Base-by-base conservation (phyloP, 306 rosid genomes). In the Fragaria vesca region DNA sequence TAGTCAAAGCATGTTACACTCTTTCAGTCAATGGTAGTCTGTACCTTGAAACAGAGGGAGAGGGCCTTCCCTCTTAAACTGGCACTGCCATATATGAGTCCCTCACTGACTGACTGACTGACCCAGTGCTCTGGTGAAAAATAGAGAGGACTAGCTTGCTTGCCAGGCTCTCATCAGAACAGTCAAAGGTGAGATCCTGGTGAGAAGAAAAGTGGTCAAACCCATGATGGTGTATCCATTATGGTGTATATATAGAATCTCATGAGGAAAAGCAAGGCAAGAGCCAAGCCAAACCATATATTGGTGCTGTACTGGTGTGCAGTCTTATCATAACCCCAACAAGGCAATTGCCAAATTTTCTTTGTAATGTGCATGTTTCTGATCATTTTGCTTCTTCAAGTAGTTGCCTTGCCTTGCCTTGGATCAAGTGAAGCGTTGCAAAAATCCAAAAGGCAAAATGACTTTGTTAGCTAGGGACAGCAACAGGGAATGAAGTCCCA, bases 171-270 rank as follows among this genome's bases (percentile, higher is more conserved):
- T 66, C 13, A 66, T 66, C 13, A 66, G 46, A 17, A 74, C 83
- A 89, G 92, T 87, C 88, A 83, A 93, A 88, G 75, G 75, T 77
- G 82, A 75, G 89, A 78, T 84, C 72, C 68, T 78, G 83, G 84
- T 55, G 47, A 73, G 85, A 88, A 80, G 80, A 77, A 85, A 93
- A 89, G 93, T 76, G 81, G 97, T 93, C 95, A 91, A 91, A 69
- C 87, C 87, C 90, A 91, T 93, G 81, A 90, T 86, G 87, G 81
- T 80, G 90, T 81, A 85, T 75, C 91, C 86, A 87, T 88, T 76
- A 87, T 84, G 85, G 76, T 83, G 82, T 17, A 76, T 84, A 81
- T 8, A 79, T 78, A 82, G 91, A 87, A 87, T 84, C 90, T 84
- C 78, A 79, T 66, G 88, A 83, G 76, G 83, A 86, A 85, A 80